These are phyloP conservation scores for Sclerotinia minor DNA, from an alignment of 2,329 filamentous ascomycete species.

Conservation along the genomic window DNA sequence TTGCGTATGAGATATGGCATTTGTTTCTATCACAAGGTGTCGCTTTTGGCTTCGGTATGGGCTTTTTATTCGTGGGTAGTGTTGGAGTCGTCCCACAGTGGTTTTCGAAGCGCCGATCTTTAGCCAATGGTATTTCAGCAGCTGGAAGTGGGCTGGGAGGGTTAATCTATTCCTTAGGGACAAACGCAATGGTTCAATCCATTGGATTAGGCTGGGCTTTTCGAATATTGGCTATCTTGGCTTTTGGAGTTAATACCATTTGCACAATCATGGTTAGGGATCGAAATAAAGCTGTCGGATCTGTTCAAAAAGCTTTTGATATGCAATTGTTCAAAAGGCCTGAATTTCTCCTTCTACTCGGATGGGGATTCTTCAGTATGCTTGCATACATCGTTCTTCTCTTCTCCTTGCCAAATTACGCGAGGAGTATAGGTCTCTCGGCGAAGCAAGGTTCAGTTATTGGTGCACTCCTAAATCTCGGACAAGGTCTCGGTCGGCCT, in stretches of 20 bases:
- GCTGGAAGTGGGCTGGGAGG: constrained; percentile 73
- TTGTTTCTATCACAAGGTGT: constrained; percentile 74
- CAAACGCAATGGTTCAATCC: constrained; percentile 55
- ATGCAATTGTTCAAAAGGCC: constrained; percentile 57
- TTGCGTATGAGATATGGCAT: constrained; percentile 69
- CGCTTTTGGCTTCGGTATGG: constrained; percentile 76
- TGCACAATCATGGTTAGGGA: constrained; percentile 67
- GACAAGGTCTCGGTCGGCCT: constrained; percentile 64
- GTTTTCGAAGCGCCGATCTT: constrained; percentile 56
- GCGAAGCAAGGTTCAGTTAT: constrained; percentile 68
- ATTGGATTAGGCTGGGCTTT: constrained; percentile 58
- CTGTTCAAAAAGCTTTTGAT: constrained; percentile 68
- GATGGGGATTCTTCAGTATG: constrained; percentile 70
- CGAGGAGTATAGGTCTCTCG: constrained; percentile 64
- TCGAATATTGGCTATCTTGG: constrained; percentile 54
- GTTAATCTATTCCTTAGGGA: constrained; percentile 53
- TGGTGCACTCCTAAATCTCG: constrained; percentile 70
- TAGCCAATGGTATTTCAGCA: constrained; percentile 65
- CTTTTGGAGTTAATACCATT: constrained; percentile 62
- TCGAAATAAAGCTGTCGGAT: constrained; percentile 69
- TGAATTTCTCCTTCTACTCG: constrained; percentile 65
- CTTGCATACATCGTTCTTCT: constrained; percentile 75
- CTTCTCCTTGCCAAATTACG: constrained; percentile 75
- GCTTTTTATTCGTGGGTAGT: constrained; percentile 70
- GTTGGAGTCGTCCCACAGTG: constrained; percentile 61